Evolutionary conservation across 2,329 filamentous ascomycete species (phyloP).

Genomic region (Fusarium keratoplasticum): DNA sequence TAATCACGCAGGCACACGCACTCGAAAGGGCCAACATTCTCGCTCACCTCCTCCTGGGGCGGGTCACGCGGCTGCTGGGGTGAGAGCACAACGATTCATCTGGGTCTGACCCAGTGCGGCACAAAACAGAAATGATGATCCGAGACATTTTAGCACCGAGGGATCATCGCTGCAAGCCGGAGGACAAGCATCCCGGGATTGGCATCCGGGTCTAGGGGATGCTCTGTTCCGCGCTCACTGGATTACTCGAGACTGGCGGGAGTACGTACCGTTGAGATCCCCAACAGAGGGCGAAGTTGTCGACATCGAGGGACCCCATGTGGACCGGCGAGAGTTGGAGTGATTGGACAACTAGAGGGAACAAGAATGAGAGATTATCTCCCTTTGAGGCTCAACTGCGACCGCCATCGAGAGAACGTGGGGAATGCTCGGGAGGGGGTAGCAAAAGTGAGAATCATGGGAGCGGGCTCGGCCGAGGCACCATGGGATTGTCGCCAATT

Average conservation of each 20-base stretch:
- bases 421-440: conserved; percentile 30
- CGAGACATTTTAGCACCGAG: conserved; percentile 15
- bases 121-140: conserved; percentile 3
- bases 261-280: conserved; percentile 15
- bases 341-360: background rate
- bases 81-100: conserved; percentile 29
- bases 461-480: conserved; percentile 3
- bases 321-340: background rate
- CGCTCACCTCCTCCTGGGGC: conserved; percentile 2
- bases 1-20: conserved; percentile 13
- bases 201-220: background rate
- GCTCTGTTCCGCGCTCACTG: background rate
- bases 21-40: conserved; percentile 7
- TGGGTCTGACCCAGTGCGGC: background rate
- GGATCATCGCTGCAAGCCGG: conserved; percentile 29
- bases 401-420: conserved; percentile 17
- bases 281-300: conserved; percentile 10
- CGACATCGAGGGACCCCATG: conserved; percentile 26
- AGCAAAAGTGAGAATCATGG: conserved; percentile 26
- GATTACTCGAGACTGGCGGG: background rate
- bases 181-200: conserved; percentile 24
- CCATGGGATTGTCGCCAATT: conserved; percentile 34
- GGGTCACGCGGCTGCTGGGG: conserved; percentile 33
- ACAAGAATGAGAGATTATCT: conserved; percentile 3
- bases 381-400: conserved; percentile 29